These are phyloP conservation scores for Russula ochroleuca DNA, from an alignment of 768 basidiomycete genomes.

Conservation along the genomic window DNA sequence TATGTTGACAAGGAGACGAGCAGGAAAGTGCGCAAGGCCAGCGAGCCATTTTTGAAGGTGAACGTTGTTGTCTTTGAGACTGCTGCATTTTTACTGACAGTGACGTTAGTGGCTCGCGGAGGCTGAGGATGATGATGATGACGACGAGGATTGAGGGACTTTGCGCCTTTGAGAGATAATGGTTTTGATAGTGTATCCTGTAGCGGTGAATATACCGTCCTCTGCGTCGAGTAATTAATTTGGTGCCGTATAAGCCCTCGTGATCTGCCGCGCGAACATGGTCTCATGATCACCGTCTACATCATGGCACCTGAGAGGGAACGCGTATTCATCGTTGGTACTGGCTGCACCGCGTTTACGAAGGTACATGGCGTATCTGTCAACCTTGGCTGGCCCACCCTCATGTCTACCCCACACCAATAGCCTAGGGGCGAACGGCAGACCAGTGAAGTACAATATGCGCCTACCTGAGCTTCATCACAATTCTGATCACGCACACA, in stretches of 20 bases:
- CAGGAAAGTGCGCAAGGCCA: constrained; percentile 94
- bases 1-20: constrained; percentile 92
- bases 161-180: not conserved
- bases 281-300: too few species aligned
- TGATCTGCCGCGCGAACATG: too few species aligned
- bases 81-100: constrained; percentile 4
- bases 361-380: constrained; percentile 45
- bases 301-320: constrained; percentile 8
- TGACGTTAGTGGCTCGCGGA: constrained; percentile 79
- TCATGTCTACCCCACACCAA: constrained; percentile 1
- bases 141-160: constrained; percentile 35
- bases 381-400: not conserved
- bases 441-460: constrained; percentile 60
- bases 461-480: not conserved
- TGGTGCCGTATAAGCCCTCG: too few species aligned
- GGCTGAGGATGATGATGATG: constrained; percentile 71
- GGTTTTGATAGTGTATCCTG: not conserved
- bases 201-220: not conserved
- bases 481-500: constrained; percentile 30
- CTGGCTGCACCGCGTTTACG: constrained; percentile 72
- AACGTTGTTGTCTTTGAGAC: constrained; percentile 22
- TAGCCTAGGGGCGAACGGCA: constrained; percentile 63
- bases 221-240: too few species aligned
- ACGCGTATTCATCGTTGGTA: constrained; percentile 57
- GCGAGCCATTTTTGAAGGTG: constrained; percentile 92